These are phyloP conservation scores for Spatholobus suberectus DNA, from an alignment of 306 rosid species.

Conservation along the genomic window DNA sequence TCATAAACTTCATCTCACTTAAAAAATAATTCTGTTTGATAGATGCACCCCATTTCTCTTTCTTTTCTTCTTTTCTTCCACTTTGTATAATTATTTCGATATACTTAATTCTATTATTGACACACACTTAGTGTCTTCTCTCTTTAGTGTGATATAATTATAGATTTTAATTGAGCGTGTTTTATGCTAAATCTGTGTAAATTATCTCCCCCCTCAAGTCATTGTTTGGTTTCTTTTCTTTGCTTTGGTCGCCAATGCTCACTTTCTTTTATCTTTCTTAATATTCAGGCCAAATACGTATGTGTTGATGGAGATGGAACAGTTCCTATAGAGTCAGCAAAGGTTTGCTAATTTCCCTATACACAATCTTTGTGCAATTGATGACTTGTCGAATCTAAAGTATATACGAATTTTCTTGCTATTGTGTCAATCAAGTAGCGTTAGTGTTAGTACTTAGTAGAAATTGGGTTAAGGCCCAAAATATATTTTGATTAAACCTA, in stretches of 20 bases:
- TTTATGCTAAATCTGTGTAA: constrained; percentile 20
- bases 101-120: constrained; percentile 2
- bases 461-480: background rate
- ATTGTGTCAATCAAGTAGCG: background rate
- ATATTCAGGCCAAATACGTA: constrained; percentile 70
- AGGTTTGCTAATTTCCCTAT: constrained; percentile 59
- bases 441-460: background rate
- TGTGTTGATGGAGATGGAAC: constrained; percentile 97
- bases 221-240: background rate
- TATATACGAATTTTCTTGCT: background rate
- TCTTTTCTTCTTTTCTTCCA: constrained; percentile 13
- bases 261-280: constrained; percentile 27
- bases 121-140: constrained; percentile 9
- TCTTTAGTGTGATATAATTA: background rate
- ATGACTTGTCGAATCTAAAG: constrained; percentile 23
- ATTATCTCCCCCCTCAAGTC: background rate
- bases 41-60: background rate
- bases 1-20: constrained; percentile 7
- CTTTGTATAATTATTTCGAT: constrained; percentile 5
- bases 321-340: constrained; percentile 89
- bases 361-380: constrained; percentile 22
- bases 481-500: constrained; percentile 9
- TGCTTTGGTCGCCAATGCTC: constrained; percentile 4
- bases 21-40: background rate
- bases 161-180: background rate